Evolutionary conservation across 2,329 filamentous ascomycete genomes (phyloP).

Genomic region (Cladophialophora carrionii): DNA sequence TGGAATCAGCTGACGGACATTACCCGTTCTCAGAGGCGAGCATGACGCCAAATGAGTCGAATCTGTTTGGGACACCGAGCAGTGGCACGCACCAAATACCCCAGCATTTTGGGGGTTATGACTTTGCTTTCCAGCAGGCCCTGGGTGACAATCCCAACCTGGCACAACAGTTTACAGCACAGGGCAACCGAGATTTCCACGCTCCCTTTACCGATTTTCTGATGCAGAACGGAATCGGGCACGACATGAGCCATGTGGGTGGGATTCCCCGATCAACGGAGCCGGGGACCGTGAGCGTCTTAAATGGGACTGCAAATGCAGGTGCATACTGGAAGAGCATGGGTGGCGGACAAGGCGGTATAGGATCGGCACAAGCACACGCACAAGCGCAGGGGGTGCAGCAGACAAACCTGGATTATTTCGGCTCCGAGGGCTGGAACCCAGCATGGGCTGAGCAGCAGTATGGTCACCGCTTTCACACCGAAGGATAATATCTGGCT

Average conservation of each 20-base stretch:
- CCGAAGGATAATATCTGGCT: background rate
- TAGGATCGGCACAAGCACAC: background rate
- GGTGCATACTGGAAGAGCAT: conserved; percentile 35
- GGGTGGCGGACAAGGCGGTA: conserved; percentile 17
- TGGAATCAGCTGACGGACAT: conserved; percentile 32
- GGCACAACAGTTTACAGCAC: conserved; percentile 16
- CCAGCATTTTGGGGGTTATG: conserved; percentile 14
- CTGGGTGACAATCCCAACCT: conserved; percentile 20
- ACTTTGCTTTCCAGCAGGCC: conserved; percentile 23
- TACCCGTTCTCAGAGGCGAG: conserved; percentile 26
- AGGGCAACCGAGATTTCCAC: conserved; percentile 18
- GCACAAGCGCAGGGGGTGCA: conserved; percentile 23
- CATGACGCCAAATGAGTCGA: conserved; percentile 20
- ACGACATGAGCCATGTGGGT: conserved; percentile 16
- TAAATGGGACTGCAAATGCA: conserved; percentile 6
- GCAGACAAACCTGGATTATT: conserved; percentile 32
- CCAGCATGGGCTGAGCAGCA: conserved; percentile 24
- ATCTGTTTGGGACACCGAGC: conserved; percentile 36
- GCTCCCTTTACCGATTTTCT: conserved; percentile 30
- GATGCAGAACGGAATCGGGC: conserved; percentile 27
- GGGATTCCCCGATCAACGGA: conserved; percentile 16
- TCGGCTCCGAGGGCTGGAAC: conserved; percentile 28
- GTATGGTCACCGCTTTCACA: conserved; percentile 7
- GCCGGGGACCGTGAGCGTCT: conserved; percentile 13
- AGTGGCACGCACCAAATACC: conserved; percentile 36